Percentiles rank a stretch among this genome's conserved stretches.
Conservation (phyloP, 768 basidiomycete genomes). For the Mycena amicta region DNA sequence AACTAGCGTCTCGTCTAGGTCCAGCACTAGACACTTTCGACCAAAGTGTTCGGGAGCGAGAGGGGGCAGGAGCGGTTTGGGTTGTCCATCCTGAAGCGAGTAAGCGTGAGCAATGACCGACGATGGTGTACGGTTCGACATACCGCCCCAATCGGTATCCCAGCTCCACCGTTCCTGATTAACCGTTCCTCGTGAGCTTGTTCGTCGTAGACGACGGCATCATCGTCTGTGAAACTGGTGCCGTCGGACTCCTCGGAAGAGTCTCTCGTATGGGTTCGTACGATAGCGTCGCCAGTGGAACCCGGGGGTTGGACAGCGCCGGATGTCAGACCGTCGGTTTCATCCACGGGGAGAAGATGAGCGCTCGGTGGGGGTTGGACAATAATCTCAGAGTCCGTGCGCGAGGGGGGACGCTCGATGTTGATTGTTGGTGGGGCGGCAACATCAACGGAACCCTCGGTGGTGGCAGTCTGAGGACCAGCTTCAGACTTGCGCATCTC, state of each 20-base stretch:
- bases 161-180: constrained; percentile 89
- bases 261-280: constrained; percentile 42
- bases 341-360: constrained; percentile 56
- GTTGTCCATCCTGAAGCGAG: constrained; percentile 72
- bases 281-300: constrained; percentile 56
- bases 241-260: constrained; percentile 62
- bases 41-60: constrained; percentile 79
- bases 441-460: constrained; percentile 15
- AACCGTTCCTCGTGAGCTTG: constrained; percentile 92
- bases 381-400: constrained; percentile 30
- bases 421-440: constrained; percentile 26
- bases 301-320: constrained; percentile 92
- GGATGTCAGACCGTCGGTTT: constrained; percentile 89
- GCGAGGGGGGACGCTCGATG: constrained; percentile 29
- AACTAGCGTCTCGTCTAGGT: constrained; percentile 95
- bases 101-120: constrained; percentile 3
- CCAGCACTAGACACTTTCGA: constrained; percentile 93
- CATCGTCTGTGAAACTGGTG: constrained; percentile 70
- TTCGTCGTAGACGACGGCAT: constrained; percentile 60
- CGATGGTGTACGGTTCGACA: constrained; percentile 33
- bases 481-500: constrained; percentile 15
- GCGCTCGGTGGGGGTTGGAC: constrained; percentile 19
- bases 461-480: constrained; percentile 15
- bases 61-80: constrained; percentile 86
- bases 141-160: constrained; percentile 92